Conservation (phyloP, 371 early-diverging fungal genomes). For the Entomophthora muscae region DNA sequence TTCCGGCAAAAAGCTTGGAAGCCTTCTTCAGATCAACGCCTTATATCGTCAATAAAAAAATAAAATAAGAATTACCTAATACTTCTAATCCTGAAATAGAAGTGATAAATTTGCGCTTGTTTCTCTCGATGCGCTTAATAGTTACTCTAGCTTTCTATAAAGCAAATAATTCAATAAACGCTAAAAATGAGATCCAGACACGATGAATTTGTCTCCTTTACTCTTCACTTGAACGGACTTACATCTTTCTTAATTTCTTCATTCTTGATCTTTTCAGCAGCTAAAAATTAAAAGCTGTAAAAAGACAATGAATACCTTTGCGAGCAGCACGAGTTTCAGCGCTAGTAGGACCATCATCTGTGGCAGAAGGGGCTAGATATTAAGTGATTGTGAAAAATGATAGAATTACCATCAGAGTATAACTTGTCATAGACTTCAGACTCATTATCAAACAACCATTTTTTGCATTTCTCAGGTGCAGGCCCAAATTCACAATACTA, state of each 20-base stretch:
- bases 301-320: constrained; percentile 18
- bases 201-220: not conserved
- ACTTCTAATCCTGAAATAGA: constrained; percentile 57
- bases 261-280: constrained; percentile 54
- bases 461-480: constrained; percentile 56
- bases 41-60: constrained; percentile 13
- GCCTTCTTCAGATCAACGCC: constrained; percentile 86
- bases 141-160: constrained; percentile 18
- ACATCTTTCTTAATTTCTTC: constrained; percentile 58
- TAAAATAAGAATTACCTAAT: constrained; percentile 30
- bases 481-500: constrained; percentile 86
- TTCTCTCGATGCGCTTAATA: constrained; percentile 71
- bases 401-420: constrained; percentile 21
- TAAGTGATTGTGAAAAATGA: constrained; percentile 4
- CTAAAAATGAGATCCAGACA: not conserved
- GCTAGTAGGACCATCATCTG: constrained; percentile 15
- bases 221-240: no score
- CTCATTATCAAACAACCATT: constrained; percentile 49
- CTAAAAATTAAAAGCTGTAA: not conserved
- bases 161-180: not conserved
- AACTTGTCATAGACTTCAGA: constrained; percentile 29
- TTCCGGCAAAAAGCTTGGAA: constrained; percentile 79
- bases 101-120: constrained; percentile 75
- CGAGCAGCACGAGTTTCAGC: constrained; percentile 16
- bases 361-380: constrained; percentile 20